Base-by-base conservation (phyloP, 2,329 filamentous ascomycete species). In the Claviceps sp. region DNA sequence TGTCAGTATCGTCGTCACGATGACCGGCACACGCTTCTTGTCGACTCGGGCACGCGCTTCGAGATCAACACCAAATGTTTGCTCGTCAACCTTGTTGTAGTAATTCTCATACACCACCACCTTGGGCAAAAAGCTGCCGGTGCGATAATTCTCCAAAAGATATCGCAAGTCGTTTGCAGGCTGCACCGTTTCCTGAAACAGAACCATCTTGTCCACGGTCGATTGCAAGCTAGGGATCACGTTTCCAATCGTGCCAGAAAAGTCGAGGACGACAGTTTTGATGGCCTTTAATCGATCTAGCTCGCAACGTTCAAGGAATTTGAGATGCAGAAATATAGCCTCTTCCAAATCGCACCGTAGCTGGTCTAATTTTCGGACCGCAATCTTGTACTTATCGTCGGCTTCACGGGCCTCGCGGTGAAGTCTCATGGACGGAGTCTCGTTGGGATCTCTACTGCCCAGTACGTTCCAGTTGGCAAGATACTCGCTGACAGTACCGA, bases 101-200 rank as follows among this genome's bases (percentile, higher is more conserved):
- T 98, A 98, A 67, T 97, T 98, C 71, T 98, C 93, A 68, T 98
- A 98, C 3, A 89, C 85, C 47, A 89, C 82, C 30, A 97, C 91
- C 62, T 81, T 90, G 8, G 93, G 93, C 49, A 89, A 81, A 65
- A 95, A 98, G 58, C 84, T 87, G 56, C 93, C 93, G 6, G 93
- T 98, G 56, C 90, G 85, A 70, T 98, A 98, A 65, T 91, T 98
- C 71, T 98, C 93, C 46, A 98, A 76, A 54, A 98, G 78, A 67
- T 97, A 98, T 57, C 93, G 81, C 59, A 98, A 72, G 67, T 98
- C 93, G 41, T 88, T 87, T 47, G 83, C 67, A 5, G 93, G 93
- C 67, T 97, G 93, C n/a, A 98, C 87, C 0, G 93, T 97, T 73
- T 98, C 93, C 67, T 98, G 93, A 71, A 94, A 98, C 47, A 98